phyloP scores from a whole-genome alignment of 1,284 basidiomycete species.

The Puccinia triticina region DNA sequence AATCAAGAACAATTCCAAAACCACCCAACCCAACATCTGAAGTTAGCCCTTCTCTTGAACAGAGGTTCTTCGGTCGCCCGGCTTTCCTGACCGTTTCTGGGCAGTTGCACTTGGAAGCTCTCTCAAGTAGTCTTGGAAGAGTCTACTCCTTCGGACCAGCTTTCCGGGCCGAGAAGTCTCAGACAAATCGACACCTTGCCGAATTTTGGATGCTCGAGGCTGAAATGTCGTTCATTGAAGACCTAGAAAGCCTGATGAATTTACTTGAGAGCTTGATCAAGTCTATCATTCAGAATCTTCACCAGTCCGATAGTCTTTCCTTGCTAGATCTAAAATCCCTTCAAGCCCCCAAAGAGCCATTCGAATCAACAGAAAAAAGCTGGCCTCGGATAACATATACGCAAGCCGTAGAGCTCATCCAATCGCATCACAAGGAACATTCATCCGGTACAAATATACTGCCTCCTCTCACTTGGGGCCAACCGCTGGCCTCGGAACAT shows the following conservation, averaged over 20 bases:
- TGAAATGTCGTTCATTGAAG: constrained; percentile 72
- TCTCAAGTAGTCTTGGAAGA: constrained; percentile 74
- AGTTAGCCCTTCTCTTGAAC: background rate
- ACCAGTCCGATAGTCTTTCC: constrained; percentile 12
- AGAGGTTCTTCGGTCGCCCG: constrained; percentile 67
- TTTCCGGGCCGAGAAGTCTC: constrained; percentile 87
- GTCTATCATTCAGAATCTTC: constrained; percentile 54
- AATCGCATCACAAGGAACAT: constrained; percentile 52
- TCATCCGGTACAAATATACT: background rate
- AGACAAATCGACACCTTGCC: constrained; percentile 86
- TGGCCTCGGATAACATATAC: constrained; percentile 82
- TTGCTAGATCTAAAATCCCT: background rate
- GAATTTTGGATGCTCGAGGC: constrained; percentile 99
- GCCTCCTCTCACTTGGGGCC: constrained; percentile 66
- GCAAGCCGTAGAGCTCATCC: constrained; percentile 71
- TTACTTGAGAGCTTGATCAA: constrained; percentile 73
- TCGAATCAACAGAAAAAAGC: constrained; percentile 51
- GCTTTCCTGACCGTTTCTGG: constrained; percentile 92
- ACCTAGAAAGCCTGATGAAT: constrained; percentile 67
- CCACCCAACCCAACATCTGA: background rate
- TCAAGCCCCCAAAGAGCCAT: background rate
- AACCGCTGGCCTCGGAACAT: constrained; percentile 80
- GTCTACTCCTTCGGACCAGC: constrained; percentile 88
- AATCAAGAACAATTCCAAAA: constrained; percentile 49
- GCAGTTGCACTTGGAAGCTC: constrained; percentile 91